Evolutionary conservation across 1,139 yeast species (phyloP), one percentile per base, ranked within the genome.

Genomic region (Pneumocystis jirovecii): DNA sequence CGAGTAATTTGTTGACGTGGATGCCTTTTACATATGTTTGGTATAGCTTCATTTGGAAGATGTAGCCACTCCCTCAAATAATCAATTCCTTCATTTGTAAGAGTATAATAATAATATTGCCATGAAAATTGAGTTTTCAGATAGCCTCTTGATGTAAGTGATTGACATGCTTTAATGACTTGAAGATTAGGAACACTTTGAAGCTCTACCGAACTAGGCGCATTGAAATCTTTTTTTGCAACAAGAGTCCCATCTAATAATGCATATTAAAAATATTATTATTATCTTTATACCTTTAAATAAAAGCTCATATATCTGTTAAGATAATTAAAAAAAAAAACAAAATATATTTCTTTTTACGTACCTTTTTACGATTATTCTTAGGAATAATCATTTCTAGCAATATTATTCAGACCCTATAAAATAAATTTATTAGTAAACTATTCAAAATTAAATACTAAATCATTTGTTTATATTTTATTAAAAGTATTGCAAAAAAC

Each of bases 81-180:
- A 79, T 90, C 96, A 73, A 95, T 95, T 86, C 99, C 99, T 82
- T 89, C 96, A 80, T 95, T 97, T 79, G 97, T 93, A 80, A 95
- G 89, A 85, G 98, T 90, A 95, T 95, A 95, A 96, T 93, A 95
- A 85, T 93, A 95, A 86, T 89, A 89, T 87, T 91, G 97, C 99
- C 99, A 93, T 77, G 98, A 93, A 87, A 93, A 93, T 83, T 91
- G 97, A 77, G 99, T 93, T 89, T 91, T 90, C 82, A 93, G 97
- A 86, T 78, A 93, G 80, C 99, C 99, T 83, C 87, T 90, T 74
- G 98, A 93, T 79, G 96, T 90, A 81, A 93, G 88, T 72, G 97
- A 91, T 85, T 93, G 99, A 81, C 93, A 87, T 78, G 98, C 97
- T 88, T 93, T 93, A 85, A 93, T 90, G 80, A 93, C 99, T 79